Evolutionary conservation across 2,329 filamentous ascomycete species (phyloP).

Genomic region (Pseudogymnoascus sp.): DNA sequence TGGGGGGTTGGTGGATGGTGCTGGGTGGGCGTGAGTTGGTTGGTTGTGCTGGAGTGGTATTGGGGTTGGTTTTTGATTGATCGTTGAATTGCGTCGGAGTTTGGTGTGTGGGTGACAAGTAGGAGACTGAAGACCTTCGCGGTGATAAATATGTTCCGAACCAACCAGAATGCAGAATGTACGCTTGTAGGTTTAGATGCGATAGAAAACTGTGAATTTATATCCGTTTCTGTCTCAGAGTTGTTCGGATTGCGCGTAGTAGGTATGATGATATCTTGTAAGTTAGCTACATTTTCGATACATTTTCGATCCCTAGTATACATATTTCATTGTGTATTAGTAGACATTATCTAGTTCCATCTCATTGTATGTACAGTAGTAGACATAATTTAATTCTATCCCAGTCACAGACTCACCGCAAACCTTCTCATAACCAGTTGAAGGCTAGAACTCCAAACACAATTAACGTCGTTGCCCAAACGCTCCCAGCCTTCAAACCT

Average conservation of each 20-base stretch:
- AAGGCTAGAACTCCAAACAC: not conserved
- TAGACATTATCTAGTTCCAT: too few relatives aligned
- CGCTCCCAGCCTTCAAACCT: not conserved
- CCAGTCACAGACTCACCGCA: not conserved
- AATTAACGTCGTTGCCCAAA: not conserved
- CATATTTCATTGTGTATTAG: too few relatives aligned
- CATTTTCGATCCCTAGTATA: too few relatives aligned
- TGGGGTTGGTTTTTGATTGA: not conserved
- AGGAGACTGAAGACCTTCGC: not conserved
- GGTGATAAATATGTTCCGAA: not conserved
- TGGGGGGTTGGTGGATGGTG: not conserved
- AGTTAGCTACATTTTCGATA: too few relatives aligned
- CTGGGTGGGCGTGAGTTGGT: not conserved
- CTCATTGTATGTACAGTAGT: too few relatives aligned
- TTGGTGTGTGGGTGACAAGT: not conserved
- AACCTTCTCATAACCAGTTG: not conserved
- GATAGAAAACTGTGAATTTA: not conserved
- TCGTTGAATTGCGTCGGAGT: not conserved
- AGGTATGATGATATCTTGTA: too few relatives aligned
- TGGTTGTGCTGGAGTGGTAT: too few relatives aligned
- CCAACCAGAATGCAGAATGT: too few relatives aligned
- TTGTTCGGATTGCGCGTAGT: too few relatives aligned
- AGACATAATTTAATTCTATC: too few relatives aligned
- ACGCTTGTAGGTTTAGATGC: too few relatives aligned
- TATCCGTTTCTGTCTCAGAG: too few relatives aligned